A percentile compares a stretch with the other conserved stretches of the same genome.
Evolutionary conservation across 2,329 filamentous ascomycete genomes (phyloP).

Genomic region (Escovopsis weberi): DNA sequence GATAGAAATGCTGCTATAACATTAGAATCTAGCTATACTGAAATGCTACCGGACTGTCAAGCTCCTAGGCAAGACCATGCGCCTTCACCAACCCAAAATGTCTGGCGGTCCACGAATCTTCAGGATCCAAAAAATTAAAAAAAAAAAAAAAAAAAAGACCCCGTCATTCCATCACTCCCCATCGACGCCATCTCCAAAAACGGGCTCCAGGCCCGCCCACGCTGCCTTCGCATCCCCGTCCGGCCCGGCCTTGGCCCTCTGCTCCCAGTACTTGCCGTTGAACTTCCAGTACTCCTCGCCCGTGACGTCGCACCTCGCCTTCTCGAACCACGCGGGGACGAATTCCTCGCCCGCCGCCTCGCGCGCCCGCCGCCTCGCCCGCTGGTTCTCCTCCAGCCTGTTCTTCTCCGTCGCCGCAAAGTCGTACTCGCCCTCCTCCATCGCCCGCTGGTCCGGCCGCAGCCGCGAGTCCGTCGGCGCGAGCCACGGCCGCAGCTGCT

Average conservation of each 20-base stretch:
- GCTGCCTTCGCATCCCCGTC: conserved; percentile 38
- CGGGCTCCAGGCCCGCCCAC: conserved; percentile 64
- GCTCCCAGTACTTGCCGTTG: conserved; percentile 76
- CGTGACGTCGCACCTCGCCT: conserved; percentile 58
- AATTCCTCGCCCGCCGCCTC: conserved; percentile 75
- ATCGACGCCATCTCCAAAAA: conserved; percentile 36
- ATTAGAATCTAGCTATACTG: no score
- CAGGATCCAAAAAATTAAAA: no score
- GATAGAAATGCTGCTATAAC: no score
- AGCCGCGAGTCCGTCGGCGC: conserved; percentile 90
- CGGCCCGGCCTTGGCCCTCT: conserved; percentile 49
- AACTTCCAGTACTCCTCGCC: conserved; percentile 87
- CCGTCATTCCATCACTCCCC: no score
- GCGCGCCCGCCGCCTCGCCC: conserved; percentile 55
- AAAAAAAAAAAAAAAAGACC: no score
- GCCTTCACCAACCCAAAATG: no score
- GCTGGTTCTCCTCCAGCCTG: conserved; percentile 80
- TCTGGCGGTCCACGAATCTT: no score
- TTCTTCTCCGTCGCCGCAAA: conserved; percentile 89
- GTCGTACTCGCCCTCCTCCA: conserved; percentile 98
- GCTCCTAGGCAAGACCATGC: no score
- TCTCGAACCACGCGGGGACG: conserved; percentile 70
- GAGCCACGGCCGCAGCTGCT: conserved; percentile 61
- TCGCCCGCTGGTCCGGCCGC: conserved; percentile 85
- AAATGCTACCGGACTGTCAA: no score